phyloP scores from a whole-genome alignment of 306 rosid species.

The Dalbergia cultrata region DNA sequence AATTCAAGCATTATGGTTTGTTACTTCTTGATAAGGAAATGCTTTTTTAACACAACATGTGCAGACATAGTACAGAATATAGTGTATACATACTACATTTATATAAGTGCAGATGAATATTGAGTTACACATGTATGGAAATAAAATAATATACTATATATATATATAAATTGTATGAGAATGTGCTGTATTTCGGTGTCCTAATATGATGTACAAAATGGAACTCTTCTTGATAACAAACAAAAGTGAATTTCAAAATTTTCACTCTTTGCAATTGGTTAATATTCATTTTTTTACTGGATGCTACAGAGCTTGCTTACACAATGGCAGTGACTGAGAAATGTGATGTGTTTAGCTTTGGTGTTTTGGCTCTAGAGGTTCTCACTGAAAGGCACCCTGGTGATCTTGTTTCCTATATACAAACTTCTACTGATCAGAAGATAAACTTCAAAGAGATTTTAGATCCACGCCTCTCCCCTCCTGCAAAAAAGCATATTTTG shows the following conservation, averaged over 20 bases:
- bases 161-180: too few species aligned
- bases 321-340: constrained; percentile 50
- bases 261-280: neutral
- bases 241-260: neutral
- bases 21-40: too few species aligned
- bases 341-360: constrained; percentile 57
- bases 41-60: too few species aligned
- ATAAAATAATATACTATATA: too few species aligned
- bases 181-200: too few species aligned
- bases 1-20: too few species aligned
- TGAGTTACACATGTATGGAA: too few species aligned
- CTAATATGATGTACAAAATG: too few species aligned
- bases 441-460: constrained; percentile 41
- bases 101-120: too few species aligned
- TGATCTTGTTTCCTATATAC: constrained; percentile 51
- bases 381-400: constrained; percentile 53
- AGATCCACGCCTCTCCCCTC: constrained; percentile 44
- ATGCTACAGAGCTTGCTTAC: constrained; percentile 51
- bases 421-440: constrained; percentile 15
- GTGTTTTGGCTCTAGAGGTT: constrained; percentile 49
- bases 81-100: too few species aligned
- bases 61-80: too few species aligned
- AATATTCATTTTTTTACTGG: neutral
- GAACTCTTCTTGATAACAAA: neutral
- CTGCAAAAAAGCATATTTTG: neutral